Evolutionary conservation across 1,284 basidiomycete genomes (phyloP).

Genomic region (Pulchroboletus neoregius): DNA sequence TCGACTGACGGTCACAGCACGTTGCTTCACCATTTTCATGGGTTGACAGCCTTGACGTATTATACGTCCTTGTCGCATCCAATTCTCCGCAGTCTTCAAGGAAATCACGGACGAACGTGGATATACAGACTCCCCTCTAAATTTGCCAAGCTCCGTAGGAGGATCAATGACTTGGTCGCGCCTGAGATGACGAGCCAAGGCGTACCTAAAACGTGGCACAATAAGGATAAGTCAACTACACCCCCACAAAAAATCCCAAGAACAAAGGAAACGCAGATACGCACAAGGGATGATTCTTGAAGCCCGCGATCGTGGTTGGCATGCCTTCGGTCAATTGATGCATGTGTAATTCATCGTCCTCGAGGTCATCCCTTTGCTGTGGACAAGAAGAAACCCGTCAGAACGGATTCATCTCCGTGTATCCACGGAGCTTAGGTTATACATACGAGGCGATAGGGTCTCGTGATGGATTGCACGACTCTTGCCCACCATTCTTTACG

Average conservation of each 20-base stretch:
- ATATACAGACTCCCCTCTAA: constrained; percentile 93
- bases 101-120: constrained; percentile 77
- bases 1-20: constrained; percentile 79
- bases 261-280: constrained; percentile 25
- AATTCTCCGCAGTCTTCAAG: constrained; percentile 90
- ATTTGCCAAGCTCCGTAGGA: constrained; percentile 83
- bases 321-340: constrained; percentile 88
- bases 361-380: constrained; percentile 87
- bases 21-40: constrained; percentile 87
- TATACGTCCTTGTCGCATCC: constrained; percentile 84
- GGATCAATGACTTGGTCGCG: constrained; percentile 87
- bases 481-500: constrained; percentile 84
- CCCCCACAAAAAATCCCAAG: constrained; percentile 1
- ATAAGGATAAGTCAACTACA: constrained; percentile 6
- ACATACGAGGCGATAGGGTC: constrained; percentile 79
- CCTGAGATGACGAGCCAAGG: constrained; percentile 84
- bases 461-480: constrained; percentile 57
- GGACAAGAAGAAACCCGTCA: constrained; percentile 15
- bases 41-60: constrained; percentile 78
- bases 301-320: constrained; percentile 86
- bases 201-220: constrained; percentile 56
- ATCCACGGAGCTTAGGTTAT: constrained; percentile 11
- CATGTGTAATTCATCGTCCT: constrained; percentile 88
- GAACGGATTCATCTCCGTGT: constrained; percentile 29
- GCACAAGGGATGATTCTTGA: constrained; percentile 94